A percentile compares a stretch with the other conserved stretches of the same genome.
phyloP scores from a whole-genome alignment of 129 eudicot species.

The Rutidosis leptorrhynchoides region DNA sequence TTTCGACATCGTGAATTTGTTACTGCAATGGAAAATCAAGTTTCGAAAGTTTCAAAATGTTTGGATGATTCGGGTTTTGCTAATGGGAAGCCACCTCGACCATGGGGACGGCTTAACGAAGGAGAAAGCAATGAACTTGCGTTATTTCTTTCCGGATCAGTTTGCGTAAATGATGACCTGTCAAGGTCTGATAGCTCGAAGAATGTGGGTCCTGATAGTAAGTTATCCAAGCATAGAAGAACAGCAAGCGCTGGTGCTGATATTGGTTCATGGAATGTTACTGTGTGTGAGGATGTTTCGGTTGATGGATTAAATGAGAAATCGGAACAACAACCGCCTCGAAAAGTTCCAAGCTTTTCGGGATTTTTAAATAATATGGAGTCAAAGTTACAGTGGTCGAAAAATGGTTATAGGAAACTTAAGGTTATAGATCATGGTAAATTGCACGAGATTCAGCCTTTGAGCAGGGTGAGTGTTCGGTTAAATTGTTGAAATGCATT shows the following conservation, averaged over 20 bases:
- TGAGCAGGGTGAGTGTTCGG: slow-evolving; percentile 45
- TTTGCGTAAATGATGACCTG: slow-evolving; percentile 23
- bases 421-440: slow-evolving; percentile 46
- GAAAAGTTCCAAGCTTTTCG: slow-evolving; percentile 72
- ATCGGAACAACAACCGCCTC: slow-evolving; percentile 54
- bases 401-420: slow-evolving; percentile 68
- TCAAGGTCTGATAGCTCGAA: slow-evolving; percentile 23
- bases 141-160: slow-evolving; percentile 61
- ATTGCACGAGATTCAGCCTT: slow-evolving; percentile 45
- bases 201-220: slow-evolving; percentile 43
- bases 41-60: slow-evolving; percentile 49
- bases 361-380: slow-evolving; percentile 67
- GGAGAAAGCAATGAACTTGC: slow-evolving; percentile 86
- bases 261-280: slow-evolving; percentile 64
- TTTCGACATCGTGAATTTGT: slow-evolving; percentile 65
- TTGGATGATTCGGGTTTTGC: slow-evolving; percentile 48
- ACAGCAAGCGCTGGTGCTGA: slow-evolving; percentile 96
- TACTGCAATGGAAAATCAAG: slow-evolving; percentile 61
- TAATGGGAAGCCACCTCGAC: slow-evolving; percentile 62
- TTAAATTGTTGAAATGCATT: neutral
- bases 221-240: slow-evolving; percentile 67
- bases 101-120: slow-evolving; percentile 82
- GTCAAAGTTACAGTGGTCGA: slow-evolving; percentile 54
- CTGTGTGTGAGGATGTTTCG: slow-evolving; percentile 44
- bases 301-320: slow-evolving; percentile 25